These are phyloP conservation scores for Xerocomus cyaneibrunnescens DNA, from an alignment of 1,284 basidiomycete genomes.

Conservation along the genomic window DNA sequence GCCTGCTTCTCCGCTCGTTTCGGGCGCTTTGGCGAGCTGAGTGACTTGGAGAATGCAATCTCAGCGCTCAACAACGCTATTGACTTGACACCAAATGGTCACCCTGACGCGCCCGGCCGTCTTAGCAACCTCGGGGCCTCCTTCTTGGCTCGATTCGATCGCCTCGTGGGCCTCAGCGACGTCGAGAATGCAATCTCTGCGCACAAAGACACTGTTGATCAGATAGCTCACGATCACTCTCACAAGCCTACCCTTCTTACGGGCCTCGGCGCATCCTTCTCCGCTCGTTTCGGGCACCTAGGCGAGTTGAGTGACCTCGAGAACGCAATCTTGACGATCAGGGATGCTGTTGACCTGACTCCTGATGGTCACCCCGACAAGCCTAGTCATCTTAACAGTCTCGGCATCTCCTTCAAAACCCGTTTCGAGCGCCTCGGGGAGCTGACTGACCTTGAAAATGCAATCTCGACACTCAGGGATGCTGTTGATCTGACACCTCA, in stretches of 20 bases:
- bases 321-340: not conserved
- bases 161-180: not conserved
- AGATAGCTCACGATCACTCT: no score
- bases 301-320: constrained; percentile 4
- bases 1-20: no score
- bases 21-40: no score
- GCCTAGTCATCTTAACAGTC: not conserved
- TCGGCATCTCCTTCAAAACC: not conserved
- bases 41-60: no score
- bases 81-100: no score
- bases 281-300: not conserved
- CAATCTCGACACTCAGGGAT: not conserved
- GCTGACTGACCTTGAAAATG: not conserved
- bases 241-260: no score
- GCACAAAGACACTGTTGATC: no score
- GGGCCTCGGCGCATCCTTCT: no score
- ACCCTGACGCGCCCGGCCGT: no score
- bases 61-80: no score
- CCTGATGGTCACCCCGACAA: not conserved
- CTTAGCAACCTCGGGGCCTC: not conserved
- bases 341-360: not conserved
- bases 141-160: not conserved
- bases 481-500: no score
- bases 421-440: not conserved
- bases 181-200: no score